Percentiles rank a stretch among this genome's conserved stretches.
Evolutionary conservation across 371 early-diverging fungal species (phyloP).

Genomic region (Globomyces sp.): DNA sequence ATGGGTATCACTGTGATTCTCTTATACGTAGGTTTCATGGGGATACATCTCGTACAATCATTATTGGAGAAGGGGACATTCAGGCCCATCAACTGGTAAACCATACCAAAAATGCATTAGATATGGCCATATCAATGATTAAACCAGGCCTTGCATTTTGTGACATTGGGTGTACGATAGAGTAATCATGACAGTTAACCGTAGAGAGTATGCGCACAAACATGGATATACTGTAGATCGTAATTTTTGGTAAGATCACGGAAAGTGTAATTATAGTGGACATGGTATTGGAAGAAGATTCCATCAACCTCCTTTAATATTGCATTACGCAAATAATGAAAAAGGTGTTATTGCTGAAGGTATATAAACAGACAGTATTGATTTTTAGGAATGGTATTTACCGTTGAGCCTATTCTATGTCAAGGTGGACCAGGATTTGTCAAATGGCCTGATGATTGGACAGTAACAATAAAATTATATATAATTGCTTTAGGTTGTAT

Average conservation of each 20-base stretch:
- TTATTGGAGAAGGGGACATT: slow-evolving; percentile 78
- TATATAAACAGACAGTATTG: no score
- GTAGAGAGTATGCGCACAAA: slow-evolving; percentile 45
- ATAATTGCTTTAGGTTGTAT: slow-evolving; percentile 30
- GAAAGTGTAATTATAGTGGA: slow-evolving; percentile 38
- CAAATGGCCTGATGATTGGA: slow-evolving; percentile 90
- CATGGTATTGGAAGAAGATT: slow-evolving; percentile 73
- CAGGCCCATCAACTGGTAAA: slow-evolving; percentile 61
- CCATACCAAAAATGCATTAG: slow-evolving; percentile 68
- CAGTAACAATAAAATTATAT: slow-evolving; percentile 39
- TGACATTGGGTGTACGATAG: slow-evolving; percentile 72
- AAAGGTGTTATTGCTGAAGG: slow-evolving; percentile 68
- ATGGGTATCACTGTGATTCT: slow-evolving; percentile 22
- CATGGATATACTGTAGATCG: slow-evolving; percentile 59
- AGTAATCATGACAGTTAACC: slow-evolving; percentile 10
- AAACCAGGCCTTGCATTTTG: slow-evolving; percentile 72
- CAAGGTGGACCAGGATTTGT: slow-evolving; percentile 70
- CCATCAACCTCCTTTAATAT: slow-evolving; percentile 41
- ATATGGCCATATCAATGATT: slow-evolving; percentile 71
- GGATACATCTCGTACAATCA: slow-evolving; percentile 80
- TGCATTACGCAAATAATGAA: slow-evolving; percentile 50
- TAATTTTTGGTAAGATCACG: slow-evolving; percentile 48
- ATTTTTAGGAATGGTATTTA: slow-evolving; percentile 64
- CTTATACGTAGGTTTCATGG: slow-evolving; percentile 50
- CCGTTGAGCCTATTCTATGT: slow-evolving; percentile 83